A percentile compares a stretch with the other conserved stretches of the same genome.
phyloP scores from a whole-genome alignment of 495 filamentous ascomycete species.

The Tuber calosporum region DNA sequence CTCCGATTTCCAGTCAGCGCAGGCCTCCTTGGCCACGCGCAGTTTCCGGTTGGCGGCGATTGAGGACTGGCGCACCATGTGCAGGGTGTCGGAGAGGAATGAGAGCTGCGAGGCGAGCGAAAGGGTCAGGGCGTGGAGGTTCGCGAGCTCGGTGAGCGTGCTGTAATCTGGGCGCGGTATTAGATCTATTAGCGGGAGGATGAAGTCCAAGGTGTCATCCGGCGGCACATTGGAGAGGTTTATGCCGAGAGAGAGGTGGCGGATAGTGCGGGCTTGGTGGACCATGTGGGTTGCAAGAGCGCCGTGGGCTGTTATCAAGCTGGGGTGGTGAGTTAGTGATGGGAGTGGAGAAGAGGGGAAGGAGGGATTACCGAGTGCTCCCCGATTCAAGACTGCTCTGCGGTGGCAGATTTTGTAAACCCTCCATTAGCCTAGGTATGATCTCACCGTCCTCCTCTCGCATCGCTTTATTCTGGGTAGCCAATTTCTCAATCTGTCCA shows the following conservation, averaged over 20 bases:
- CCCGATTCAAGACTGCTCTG: constrained; percentile 50
- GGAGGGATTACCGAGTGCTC: constrained; percentile 32
- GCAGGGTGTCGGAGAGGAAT: constrained; percentile 80
- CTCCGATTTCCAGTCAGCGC: constrained; percentile 74
- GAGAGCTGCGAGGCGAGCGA: constrained; percentile 75
- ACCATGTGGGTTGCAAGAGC: constrained; percentile 74
- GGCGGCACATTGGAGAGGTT: constrained; percentile 49
- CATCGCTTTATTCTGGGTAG: constrained; percentile 21
- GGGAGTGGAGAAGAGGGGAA: constrained; percentile 3
- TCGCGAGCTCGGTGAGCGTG: constrained; percentile 46
- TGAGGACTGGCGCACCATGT: constrained; percentile 86
- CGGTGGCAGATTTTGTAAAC: constrained; percentile 68
- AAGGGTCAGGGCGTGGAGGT: constrained; percentile 60
- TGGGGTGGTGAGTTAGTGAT: constrained; percentile 43
- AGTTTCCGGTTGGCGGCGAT: constrained; percentile 68
- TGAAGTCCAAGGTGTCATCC: constrained; percentile 50
- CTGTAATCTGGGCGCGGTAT: constrained; percentile 44
- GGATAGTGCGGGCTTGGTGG: constrained; percentile 75
- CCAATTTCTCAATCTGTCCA: constrained; percentile 41
- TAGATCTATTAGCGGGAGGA: constrained; percentile 52
- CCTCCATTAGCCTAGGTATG: constrained; percentile 52
- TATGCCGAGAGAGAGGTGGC: constrained; percentile 64
- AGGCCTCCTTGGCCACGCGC: constrained; percentile 66
- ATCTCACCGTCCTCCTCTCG: constrained; percentile 32
- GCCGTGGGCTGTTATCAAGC: constrained; percentile 79